These are phyloP conservation scores for Immersiella caudata DNA, from an alignment of 495 filamentous ascomycete species.

Conservation along the genomic window DNA sequence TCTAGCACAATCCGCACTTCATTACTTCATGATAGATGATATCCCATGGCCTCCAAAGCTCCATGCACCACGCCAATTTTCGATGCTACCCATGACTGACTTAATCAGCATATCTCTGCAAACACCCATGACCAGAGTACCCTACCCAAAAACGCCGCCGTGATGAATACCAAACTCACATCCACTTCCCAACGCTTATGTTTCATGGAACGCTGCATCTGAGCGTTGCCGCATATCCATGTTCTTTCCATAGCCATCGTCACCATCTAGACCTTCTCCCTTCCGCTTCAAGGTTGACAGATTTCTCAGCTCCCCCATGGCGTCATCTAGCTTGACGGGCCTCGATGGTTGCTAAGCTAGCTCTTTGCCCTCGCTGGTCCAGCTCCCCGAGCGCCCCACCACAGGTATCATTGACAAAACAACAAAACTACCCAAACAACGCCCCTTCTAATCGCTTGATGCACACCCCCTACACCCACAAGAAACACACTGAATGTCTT, in stretches of 20 bases:
- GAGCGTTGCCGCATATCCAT: too few relatives aligned
- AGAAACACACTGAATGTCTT: slow-evolving; percentile 90
- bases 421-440: not conserved
- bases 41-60: not conserved
- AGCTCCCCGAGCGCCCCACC: too few relatives aligned
- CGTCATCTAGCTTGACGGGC: too few relatives aligned
- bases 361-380: too few relatives aligned
- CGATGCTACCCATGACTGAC: not conserved
- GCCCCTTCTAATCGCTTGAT: slow-evolving; percentile 67
- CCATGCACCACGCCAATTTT: not conserved
- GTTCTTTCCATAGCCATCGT: too few relatives aligned
- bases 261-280: too few relatives aligned
- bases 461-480: slow-evolving; percentile 93
- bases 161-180: not conserved
- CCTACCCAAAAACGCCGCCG: slow-evolving; percentile 9
- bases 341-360: too few relatives aligned
- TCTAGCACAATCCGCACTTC: not conserved
- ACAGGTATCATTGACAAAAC: not conserved
- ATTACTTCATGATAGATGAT: slow-evolving; percentile 14
- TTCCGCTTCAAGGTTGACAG: too few relatives aligned
- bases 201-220: too few relatives aligned
- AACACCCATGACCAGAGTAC: not conserved
- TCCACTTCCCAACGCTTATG: not conserved
- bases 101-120: not conserved
- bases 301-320: too few relatives aligned